Evolutionary conservation across 2,329 filamentous ascomycete genomes (phyloP), one percentile per base, ranked within the genome.

Genomic region (Incumbomyces lentus): DNA sequence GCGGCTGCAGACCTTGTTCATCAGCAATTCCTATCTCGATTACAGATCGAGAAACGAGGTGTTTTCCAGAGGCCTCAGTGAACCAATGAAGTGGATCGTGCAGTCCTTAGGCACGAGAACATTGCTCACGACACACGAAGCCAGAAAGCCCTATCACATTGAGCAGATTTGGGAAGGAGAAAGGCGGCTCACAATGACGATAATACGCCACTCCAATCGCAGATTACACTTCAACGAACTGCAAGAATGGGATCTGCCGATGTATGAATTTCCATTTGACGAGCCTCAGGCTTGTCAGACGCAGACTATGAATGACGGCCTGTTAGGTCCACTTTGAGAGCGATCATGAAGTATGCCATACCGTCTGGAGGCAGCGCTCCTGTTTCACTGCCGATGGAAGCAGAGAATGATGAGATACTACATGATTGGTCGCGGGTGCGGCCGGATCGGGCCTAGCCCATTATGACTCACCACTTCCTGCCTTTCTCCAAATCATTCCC

Each of bases 41-140:
- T 44, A 48, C 18, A 26, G n/a, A 26, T 29, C 36, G 5, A 40
- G 29, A 16, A 16, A 31, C 17, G 35, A 36, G 10, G 19, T 33
- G 14, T 48, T 22, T 29, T 31, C 40, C 19, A 19, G 30, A 36
- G 14, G 17, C 17, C 14, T 49, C 13, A 47, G 50, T n/a, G 45
- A 55, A 34, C 52, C 55, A 18, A 57, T 55, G 53, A 50, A 46
- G 26, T 58, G 55, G 55, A 42, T 51, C 14, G 54, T 55, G 17
- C 47, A 43, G 14, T 35, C 36, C n/a, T 44, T 40, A 17, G 54
- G 54, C 6, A 41, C 48, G n/a, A 51, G 49, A 35, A 56, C 49
- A 6, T 43, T 58, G 6, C 43, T 58, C 33, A 55, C 48, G 11
- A 55, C 54, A 10, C 49, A 49, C 39, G 52, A 58, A 30, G 48